Base-by-base conservation (phyloP, 1,139 yeast genomes). In the Saccharomyces hybrid region DNA sequence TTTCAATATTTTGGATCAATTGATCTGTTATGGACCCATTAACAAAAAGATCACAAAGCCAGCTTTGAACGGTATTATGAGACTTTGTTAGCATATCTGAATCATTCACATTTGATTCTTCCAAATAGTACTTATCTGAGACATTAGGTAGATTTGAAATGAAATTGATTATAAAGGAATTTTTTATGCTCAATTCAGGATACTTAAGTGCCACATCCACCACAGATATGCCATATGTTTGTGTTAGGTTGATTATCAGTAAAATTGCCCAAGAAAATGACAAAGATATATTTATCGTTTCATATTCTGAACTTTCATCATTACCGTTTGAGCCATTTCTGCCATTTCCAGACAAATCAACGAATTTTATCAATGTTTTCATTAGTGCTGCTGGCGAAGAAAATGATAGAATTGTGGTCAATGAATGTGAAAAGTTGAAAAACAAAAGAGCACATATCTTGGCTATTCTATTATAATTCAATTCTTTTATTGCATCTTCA, bases 11-110 rank as follows among this genome's bases (percentile, higher is more conserved):
- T 61, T 83, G 80, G 65, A 90, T 82, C 54, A 90, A 73, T 38
- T 86, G 91, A 68, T 91, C 97, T 0, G 96, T 83, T 47, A 91
- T 80, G 2, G 97, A 96, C 53, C 90, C 95, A 48, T 88, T 81
- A 57, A 88, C 91, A 70, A 88, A 90, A 50, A 91, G 70, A 1
- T 95, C 93, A 47, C 79, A 75, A 48, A 88, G 79, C 98, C 98
- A 91, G 47, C 82, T 86, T 50, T 81, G 81, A 32, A 88, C 70
- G 11, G 85, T 74, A 44, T 75, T 80, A 50, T 66, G 61, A 8
- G 68, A 61, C 34, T 60, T 55, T 6, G 57, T 47, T 49, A 56
- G 60, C 44, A 57, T 51, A 23, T 58, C 57, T 16, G 61, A 57
- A 48, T 60, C 61, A 5, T 54, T 56, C 5, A 55, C 47, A 23